These are phyloP conservation scores for Xylona heveae DNA, from an alignment of 495 filamentous ascomycete species.

Conservation along the genomic window DNA sequence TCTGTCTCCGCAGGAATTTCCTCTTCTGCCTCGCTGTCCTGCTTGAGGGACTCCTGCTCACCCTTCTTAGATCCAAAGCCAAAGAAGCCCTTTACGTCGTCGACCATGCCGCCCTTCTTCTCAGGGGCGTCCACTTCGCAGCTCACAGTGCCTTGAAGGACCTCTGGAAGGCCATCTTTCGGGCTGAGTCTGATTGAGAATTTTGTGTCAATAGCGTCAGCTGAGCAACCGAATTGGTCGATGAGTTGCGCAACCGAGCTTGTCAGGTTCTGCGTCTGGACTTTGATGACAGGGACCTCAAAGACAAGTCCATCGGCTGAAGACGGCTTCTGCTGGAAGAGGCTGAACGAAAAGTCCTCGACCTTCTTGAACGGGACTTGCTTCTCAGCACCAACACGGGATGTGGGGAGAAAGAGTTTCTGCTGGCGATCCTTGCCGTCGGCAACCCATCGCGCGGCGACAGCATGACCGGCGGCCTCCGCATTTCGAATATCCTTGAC, in stretches of 20 bases:
- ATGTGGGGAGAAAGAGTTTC: conserved; percentile 62
- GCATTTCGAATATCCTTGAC: conserved; percentile 83
- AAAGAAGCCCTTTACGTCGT: conserved; percentile 86
- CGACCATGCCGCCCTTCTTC: conserved; percentile 64
- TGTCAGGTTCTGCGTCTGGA: conserved; percentile 69
- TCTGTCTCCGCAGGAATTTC: conserved; percentile 13
- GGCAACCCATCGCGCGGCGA: conserved; percentile 42
- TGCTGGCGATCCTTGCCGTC: conserved; percentile 31
- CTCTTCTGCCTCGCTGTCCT: conserved; percentile 28
- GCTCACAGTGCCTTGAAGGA: conserved; percentile 53
- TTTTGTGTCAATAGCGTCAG: conserved; percentile 58
- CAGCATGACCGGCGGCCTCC: conserved; percentile 51
- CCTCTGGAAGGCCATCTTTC: conserved; percentile 64
- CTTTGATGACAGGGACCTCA: conserved; percentile 26
- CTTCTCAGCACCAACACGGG: conserved; percentile 59
- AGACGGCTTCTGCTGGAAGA: conserved; percentile 46
- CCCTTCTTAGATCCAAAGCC: conserved; percentile 79
- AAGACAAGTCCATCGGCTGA: conserved; percentile 13
- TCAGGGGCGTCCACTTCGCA: conserved; percentile 52
- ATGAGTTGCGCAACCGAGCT: conserved; percentile 53
- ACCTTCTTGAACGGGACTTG: conserved; percentile 72
- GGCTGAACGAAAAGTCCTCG: conserved; percentile 62
- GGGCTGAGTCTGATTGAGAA: conserved; percentile 49
- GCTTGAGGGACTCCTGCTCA: conserved; percentile 51
- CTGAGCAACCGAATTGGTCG: conserved; percentile 52